A percentile compares a stretch with the other conserved stretches of the same genome.
phyloP scores from a whole-genome alignment of 2,329 filamentous ascomycete species.

The Colletotrichum noveboracense region DNA sequence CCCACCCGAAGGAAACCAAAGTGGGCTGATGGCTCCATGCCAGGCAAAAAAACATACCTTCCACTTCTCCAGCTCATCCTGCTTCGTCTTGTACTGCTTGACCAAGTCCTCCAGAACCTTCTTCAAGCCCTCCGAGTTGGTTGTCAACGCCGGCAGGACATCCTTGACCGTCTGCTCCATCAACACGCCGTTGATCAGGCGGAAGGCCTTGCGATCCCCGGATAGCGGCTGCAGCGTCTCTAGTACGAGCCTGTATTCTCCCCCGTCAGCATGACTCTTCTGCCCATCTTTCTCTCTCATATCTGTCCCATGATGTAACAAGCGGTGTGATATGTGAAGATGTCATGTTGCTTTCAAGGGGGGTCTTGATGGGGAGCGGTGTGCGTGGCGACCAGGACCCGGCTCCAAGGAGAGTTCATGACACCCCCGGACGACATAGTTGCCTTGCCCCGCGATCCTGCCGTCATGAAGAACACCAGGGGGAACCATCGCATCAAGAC shows the following conservation, averaged over 20 bases:
- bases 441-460: not conserved
- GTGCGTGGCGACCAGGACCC: constrained; percentile 20
- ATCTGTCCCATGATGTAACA: not conserved
- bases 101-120: constrained; percentile 94
- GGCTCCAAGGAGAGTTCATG: constrained; percentile 4
- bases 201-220: constrained; percentile 92
- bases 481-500: not conserved
- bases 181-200: constrained; percentile 96
- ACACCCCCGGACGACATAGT: not conserved
- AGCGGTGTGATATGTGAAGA: constrained; percentile 12
- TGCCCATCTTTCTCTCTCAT: not conserved
- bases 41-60: constrained; percentile 69
- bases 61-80: constrained; percentile 96
- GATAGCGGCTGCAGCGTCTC: constrained; percentile 87
- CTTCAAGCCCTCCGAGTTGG: constrained; percentile 91
- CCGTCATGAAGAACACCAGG: not conserved
- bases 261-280: not conserved
- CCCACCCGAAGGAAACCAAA: not conserved
- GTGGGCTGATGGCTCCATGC: not conserved
- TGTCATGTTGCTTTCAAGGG: not conserved
- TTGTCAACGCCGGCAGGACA: constrained; percentile 88
- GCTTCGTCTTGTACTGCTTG: constrained; percentile 95
- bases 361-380: constrained; percentile 8
- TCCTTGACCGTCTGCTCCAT: constrained; percentile 94
- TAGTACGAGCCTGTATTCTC: constrained; percentile 76